Conservation (phyloP, 225 moss, liverwort and hornwort species). For the Pseudisothecium myosuroides region DNA sequence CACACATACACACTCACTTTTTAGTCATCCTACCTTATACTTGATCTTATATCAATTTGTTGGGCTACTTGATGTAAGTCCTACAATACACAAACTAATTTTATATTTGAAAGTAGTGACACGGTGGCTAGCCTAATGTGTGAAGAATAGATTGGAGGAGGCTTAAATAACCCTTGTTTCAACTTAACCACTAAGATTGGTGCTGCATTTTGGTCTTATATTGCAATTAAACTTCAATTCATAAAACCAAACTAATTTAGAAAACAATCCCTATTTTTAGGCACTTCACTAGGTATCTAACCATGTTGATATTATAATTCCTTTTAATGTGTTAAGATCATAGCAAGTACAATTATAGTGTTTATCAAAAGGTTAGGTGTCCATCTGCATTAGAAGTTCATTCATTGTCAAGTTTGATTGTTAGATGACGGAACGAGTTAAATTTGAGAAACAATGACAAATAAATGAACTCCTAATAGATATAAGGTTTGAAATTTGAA, state of each 20-base stretch:
- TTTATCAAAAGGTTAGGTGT: no score
- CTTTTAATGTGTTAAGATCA: neutral
- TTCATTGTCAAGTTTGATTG: neutral
- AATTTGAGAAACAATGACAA: neutral
- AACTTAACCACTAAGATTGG: neutral
- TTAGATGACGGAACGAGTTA: neutral
- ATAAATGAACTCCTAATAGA: neutral
- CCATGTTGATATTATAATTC: neutral
- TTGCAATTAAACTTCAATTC: neutral
- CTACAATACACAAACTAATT: neutral
- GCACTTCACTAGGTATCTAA: neutral
- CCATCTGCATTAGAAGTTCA: neutral
- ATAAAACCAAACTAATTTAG: no score
- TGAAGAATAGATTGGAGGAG: neutral
- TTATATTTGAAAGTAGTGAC: neutral
- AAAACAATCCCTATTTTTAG: neutral
- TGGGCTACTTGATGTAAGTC: neutral
- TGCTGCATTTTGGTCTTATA: neutral
- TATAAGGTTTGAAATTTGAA: neutral
- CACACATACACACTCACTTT: neutral
- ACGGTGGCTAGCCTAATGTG: neutral
- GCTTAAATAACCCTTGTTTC: neutral
- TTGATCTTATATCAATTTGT: neutral
- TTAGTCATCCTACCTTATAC: no score
- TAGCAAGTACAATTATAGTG: neutral